These are phyloP conservation scores for Penicillium dipodomyicola DNA, from an alignment of 495 filamentous ascomycete species.

Conservation along the genomic window DNA sequence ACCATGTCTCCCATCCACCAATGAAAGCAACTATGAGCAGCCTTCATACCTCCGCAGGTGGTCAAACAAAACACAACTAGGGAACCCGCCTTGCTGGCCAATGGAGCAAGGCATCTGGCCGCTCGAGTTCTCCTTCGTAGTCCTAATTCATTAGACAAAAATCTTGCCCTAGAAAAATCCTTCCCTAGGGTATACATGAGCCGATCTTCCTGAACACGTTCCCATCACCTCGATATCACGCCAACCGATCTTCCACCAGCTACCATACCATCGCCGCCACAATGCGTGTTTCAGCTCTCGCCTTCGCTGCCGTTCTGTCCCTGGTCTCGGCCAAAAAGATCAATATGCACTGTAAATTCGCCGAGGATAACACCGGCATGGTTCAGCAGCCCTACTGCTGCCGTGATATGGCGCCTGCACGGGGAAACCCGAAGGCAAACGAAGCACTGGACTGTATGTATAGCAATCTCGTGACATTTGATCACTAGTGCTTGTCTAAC, in stretches of 20 bases:
- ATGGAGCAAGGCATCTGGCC: conserved; percentile 19
- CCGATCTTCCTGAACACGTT: conserved; percentile 1
- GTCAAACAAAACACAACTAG: not conserved
- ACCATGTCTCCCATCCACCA: conserved; percentile 14
- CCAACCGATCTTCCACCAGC: not conserved
- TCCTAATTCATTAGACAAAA: conserved; percentile 5
- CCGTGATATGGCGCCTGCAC: conserved; percentile 24
- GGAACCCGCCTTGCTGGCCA: conserved; percentile 7
- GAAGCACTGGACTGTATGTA: conserved; percentile 34
- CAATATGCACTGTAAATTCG: conserved; percentile 37
- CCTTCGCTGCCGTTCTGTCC: conserved; percentile 25
- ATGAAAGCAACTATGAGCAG: conserved; percentile 5
- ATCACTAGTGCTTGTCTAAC: not conserved
- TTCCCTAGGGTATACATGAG: conserved; percentile 11
- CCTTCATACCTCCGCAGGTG: conserved; percentile 11
- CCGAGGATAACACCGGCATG: conserved; percentile 35
- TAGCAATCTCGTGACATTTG: not conserved
- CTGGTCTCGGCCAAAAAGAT: conserved; percentile 26
- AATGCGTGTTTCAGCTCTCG: conserved; percentile 34
- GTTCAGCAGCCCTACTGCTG: conserved; percentile 43
- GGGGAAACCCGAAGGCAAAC: conserved; percentile 28
- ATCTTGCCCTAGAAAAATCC: conserved; percentile 1
- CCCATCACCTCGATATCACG: not conserved
- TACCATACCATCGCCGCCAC: conserved; percentile 5
- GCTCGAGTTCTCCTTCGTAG: conserved; percentile 13